Evolutionary conservation across 805 yeast genomes (phyloP).

Genomic region (Barnettozyma botsteinii): DNA sequence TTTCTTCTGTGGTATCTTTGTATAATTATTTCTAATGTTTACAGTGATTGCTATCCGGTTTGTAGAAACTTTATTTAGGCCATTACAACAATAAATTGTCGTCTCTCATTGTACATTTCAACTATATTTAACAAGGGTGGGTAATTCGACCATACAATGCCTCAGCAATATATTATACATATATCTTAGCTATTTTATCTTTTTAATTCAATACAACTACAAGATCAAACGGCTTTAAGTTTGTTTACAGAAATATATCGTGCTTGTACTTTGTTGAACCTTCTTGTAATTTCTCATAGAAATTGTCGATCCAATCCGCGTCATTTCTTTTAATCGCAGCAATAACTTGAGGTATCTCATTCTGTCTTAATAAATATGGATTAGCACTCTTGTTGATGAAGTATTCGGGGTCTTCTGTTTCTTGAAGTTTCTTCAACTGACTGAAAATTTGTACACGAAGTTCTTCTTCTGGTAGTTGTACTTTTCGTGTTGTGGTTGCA

Average conservation of each 20-base stretch:
- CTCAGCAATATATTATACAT: too few species aligned
- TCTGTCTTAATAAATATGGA: background rate
- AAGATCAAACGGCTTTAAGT: background rate
- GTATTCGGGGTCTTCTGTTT: background rate
- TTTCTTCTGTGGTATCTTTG: too few species aligned
- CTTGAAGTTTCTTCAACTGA: background rate
- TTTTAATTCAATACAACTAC: too few species aligned
- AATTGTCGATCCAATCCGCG: background rate
- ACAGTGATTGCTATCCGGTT: too few species aligned
- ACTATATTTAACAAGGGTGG: too few species aligned
- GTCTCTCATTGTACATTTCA: too few species aligned
- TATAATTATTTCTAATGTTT: too few species aligned
- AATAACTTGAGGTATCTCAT: background rate
- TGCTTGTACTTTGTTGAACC: background rate
- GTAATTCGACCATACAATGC: too few species aligned
- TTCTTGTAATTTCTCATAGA: background rate
- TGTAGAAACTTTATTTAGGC: too few species aligned
- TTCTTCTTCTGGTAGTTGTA: background rate
- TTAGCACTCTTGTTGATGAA: background rate
- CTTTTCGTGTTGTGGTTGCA: too few species aligned
- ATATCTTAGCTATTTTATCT: too few species aligned
- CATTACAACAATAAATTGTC: too few species aligned
- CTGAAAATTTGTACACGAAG: background rate
- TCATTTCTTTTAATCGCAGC: background rate
- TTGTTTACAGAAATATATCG: background rate